Base-by-base conservation (phyloP, 768 basidiomycete species). In the Baorangia bicolor region DNA sequence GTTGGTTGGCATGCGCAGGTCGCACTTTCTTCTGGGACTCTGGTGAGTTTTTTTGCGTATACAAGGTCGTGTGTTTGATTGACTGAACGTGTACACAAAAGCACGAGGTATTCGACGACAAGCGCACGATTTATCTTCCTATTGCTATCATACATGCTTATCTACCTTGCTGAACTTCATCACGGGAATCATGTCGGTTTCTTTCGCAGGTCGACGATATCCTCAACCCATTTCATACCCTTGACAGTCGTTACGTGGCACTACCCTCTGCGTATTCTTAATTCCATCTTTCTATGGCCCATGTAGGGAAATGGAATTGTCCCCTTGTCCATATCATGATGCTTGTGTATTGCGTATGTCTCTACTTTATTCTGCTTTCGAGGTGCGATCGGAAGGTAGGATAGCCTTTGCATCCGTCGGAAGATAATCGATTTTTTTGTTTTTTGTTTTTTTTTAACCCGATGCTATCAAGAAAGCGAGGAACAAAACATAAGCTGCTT, bases 131-230 rank as follows among this genome's bases (percentile, higher is more conserved):
- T 57, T 66, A 61, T 60, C 63, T 56, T 56, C 55, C 65, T 57
- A 61, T 61, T 64, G 68, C 66, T 72, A 69, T 68, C 55, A 61
- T 65, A 62, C 72, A 72, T 65, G 61, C 63, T 58, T 55, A 73
- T 67, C 60, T 70, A 62, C 53, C 59, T 67, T 60, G 66, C 68
- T 70, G 65, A 72, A 63, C 60, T 60, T 55, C 37, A 52, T 44
- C 53, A 65, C 54, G 59, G 69, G 65, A 63, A 67, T 49, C 53
- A 58, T 59, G 46, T 61, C 60, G 57, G 40, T 71, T 64, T 71
- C 60, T 59, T 48, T 67, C 64, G 67, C 70, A 59, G 67, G 69
- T 52, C 69, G 69, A 67, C 51, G 48, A 73, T 67, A 71, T 69
- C 62, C 58, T 48, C 59, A 35, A 49, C 48, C 35, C 25, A 58